Base-by-base conservation (phyloP, 2,329 filamentous ascomycete species). In the Fusarium tupiense region DNA sequence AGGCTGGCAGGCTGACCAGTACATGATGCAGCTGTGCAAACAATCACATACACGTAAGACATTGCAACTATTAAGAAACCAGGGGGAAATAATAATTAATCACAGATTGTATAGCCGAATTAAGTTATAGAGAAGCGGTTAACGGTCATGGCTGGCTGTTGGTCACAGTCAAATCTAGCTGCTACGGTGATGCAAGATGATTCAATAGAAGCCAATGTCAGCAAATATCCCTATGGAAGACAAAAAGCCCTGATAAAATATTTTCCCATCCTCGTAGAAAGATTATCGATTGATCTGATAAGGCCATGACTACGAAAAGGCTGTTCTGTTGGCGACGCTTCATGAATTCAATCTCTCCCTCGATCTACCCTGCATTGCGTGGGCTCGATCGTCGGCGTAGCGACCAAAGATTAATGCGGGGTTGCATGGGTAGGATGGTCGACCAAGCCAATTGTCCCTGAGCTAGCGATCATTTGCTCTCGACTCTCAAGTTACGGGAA, bases 61-160 rank as follows among this genome's bases (percentile, higher is more conserved):
- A n/a, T 33, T 19, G 19, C 13, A 14, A 20, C 14, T 35, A 3
- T 35, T 16, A 16, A 35, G 14, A 35, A 35, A 1, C 5, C 5
- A 47, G 12, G 19, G 8, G 5, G 20, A 47, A 2, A 7, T 0
- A 29, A 20, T 1, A 46, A 46, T 12, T 19, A 0, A 22, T 22
- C 6, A 29, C 19, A n/a, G 26, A 31, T 16, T 13, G 0, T 5
- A 7, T 31, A 8, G 20, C 22, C 7, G 9, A 4, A n/a, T 12
- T 3, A 17, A 10, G 37, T 2, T 5, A 20, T 38, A 17, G 37
- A 11, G 37, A 38, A 20, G 37, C 8, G 17, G 9, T 11, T 3
- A 3, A 9, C 9, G 37, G 37, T 19, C 17, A 19, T 38, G 4
- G 1, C 17, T 19, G 16, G 10, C 0, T 22, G 1, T 14, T 3